These are phyloP conservation scores for Blastocystis hominis DNA, from an alignment of 352 stramenopile species.

Conservation along the genomic window DNA sequence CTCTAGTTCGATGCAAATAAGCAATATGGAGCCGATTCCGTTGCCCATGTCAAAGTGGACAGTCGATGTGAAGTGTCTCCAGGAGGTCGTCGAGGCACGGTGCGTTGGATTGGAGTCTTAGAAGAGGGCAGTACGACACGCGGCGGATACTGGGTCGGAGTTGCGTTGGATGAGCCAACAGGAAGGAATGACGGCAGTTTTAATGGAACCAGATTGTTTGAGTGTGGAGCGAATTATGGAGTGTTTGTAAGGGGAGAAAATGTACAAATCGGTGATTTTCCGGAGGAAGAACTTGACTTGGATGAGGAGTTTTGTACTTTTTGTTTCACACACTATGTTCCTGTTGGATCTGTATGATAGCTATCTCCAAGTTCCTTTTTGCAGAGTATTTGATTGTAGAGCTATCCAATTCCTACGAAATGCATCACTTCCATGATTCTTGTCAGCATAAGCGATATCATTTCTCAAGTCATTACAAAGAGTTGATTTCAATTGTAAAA, in stretches of 20 bases:
- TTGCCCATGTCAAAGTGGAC: conserved; percentile 78
- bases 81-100: conserved; percentile 77
- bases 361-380: not conserved
- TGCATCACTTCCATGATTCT: conserved; percentile 52
- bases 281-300: conserved; percentile 68
- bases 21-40: conserved; percentile 47
- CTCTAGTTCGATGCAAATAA: conserved; percentile 60
- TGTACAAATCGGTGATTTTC: conserved; percentile 72
- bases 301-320: conserved; percentile 66
- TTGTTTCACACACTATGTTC: not conserved
- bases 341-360: not conserved
- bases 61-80: conserved; percentile 89
- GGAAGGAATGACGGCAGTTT: conserved; percentile 81
- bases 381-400: not conserved
- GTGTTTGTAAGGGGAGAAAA: conserved; percentile 86
- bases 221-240: conserved; percentile 78
- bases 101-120: conserved; percentile 82
- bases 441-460: conserved; percentile 14
- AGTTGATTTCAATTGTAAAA: not conserved
- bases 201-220: conserved; percentile 81
- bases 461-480: conserved; percentile 31
- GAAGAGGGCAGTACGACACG: conserved; percentile 58
- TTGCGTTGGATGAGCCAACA: conserved; percentile 90
- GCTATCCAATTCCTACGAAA: conserved; percentile 26
- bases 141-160: conserved; percentile 76